Evolutionary conservation across 1,284 basidiomycete genomes (phyloP).

Genomic region (Boletus mariae): DNA sequence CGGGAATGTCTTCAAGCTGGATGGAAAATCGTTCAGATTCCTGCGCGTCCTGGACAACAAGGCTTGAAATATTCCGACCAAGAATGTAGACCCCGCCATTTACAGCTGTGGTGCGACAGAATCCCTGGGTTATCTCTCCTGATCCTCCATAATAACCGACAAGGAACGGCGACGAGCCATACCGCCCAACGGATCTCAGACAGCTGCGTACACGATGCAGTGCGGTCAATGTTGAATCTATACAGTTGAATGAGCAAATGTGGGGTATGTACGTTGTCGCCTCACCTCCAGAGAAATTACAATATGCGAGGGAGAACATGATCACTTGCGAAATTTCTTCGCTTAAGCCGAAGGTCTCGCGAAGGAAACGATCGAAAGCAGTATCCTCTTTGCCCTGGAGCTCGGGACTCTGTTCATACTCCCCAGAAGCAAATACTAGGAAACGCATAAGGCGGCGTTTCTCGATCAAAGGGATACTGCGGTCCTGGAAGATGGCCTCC

Average conservation of each 20-base stretch:
- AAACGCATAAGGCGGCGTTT: slow-evolving; percentile 95
- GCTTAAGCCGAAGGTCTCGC: slow-evolving; percentile 59
- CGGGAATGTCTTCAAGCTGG: slow-evolving; percentile 58
- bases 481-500: slow-evolving; percentile 91
- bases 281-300: slow-evolving; percentile 51
- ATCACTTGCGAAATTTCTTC: slow-evolving; percentile 57
- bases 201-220: slow-evolving; percentile 69
- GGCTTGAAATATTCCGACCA: slow-evolving; percentile 50
- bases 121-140: slow-evolving; percentile 91
- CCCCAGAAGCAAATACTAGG: slow-evolving; percentile 73
- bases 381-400: slow-evolving; percentile 53
- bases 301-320: slow-evolving; percentile 72
- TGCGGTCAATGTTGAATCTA: slow-evolving; percentile 64
- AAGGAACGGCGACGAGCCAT: slow-evolving; percentile 88
- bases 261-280: not conserved
- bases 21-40: slow-evolving; percentile 38
- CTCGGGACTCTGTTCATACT: slow-evolving; percentile 66
- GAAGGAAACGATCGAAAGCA: slow-evolving; percentile 62
- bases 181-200: slow-evolving; percentile 79
- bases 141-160: slow-evolving; percentile 92
- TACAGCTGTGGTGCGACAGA: slow-evolving; percentile 87
- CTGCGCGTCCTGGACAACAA: slow-evolving; percentile 30
- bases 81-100: slow-evolving; percentile 84
- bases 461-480: slow-evolving; percentile 73
- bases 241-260: slow-evolving; percentile 5